Evolutionary conservation across 768 basidiomycete species (phyloP), one percentile per base, ranked within the genome.

Genomic region (Lactifluus piperatus): DNA sequence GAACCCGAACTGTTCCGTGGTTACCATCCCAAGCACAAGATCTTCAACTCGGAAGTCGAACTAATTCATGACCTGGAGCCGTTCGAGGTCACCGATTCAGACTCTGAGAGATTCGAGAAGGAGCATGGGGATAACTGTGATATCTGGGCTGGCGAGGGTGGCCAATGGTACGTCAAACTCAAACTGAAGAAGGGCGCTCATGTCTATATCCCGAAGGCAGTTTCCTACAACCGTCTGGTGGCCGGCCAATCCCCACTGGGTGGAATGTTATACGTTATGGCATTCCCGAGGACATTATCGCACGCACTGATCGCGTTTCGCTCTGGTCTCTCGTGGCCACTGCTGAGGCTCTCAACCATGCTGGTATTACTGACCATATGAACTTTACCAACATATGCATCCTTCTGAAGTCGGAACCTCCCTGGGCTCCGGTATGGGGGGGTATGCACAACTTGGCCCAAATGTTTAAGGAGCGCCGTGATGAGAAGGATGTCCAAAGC

Each of bases 401-500:
- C 95, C 97, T 2, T 91, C 93, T 2, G 94, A 98, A 68, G 88
- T 98, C 60, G 97, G 97, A 58, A 91, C 94, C 3, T 83, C 86
- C 57, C 75, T 99, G 60, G 97, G 97, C 57, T 93, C 91, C 67
- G 97, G 97, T 65, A 98, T 99, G 95, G 97, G 97, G n/a, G 66
- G 97, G 97, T 68, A 83, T 91, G 63, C 83, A 85, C 58, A 90
- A 88, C 68, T 78, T 97, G 75, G 79, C 86, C 52, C 86, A 90
- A 74, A 99, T 99, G 97, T 99, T 99, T 82, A 97, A 92, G 73
- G 97, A 99, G 70, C 88, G 97, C 62, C 88, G 94, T 41, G 95
- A 97, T 68, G 97, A 97, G 77, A 91, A 89, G 71, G 94, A 97
- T 36, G 94, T 98, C 1, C 97, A 98, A 74, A 98, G 94, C 68